A percentile compares a stretch with the other conserved stretches of the same genome.
These are phyloP conservation scores for Astrocystis sublimbata DNA, from an alignment of 495 filamentous ascomycete species.

Conservation along the genomic window DNA sequence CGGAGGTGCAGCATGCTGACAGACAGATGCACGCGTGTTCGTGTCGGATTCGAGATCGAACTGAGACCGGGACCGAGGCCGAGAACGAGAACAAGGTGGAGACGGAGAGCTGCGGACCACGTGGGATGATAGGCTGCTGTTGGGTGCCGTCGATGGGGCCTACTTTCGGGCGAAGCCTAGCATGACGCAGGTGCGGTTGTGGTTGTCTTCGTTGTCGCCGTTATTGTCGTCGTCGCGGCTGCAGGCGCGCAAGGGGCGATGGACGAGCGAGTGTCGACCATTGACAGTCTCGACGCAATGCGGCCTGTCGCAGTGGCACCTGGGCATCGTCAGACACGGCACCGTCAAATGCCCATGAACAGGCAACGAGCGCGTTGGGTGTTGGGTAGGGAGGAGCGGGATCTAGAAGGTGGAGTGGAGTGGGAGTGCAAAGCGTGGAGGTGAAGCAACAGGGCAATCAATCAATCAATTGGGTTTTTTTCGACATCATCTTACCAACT, in stretches of 20 bases:
- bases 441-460: slow-evolving; percentile 1
- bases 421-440: no score
- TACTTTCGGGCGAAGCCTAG: slow-evolving; percentile 10
- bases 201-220: no score
- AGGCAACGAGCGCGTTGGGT: no score
- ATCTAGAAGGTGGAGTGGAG: no score
- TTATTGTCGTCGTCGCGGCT: no score
- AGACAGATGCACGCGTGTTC: no score
- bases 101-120: no score
- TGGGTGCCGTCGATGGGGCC: neutral
- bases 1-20: slow-evolving; percentile 55
- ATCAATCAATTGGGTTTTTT: neutral
- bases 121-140: no score
- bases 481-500: neutral
- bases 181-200: neutral
- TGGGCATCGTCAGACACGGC: neutral
- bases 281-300: neutral
- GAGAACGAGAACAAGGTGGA: neutral
- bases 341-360: no score
- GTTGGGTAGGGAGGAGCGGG: no score
- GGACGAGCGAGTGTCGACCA: slow-evolving; percentile 6
- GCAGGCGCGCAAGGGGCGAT: neutral
- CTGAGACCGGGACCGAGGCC: neutral
- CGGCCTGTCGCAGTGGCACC: neutral
- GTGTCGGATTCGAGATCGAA: no score